phyloP scores from a whole-genome alignment of 306 rosid species.

The Mucuna pruriens region DNA sequence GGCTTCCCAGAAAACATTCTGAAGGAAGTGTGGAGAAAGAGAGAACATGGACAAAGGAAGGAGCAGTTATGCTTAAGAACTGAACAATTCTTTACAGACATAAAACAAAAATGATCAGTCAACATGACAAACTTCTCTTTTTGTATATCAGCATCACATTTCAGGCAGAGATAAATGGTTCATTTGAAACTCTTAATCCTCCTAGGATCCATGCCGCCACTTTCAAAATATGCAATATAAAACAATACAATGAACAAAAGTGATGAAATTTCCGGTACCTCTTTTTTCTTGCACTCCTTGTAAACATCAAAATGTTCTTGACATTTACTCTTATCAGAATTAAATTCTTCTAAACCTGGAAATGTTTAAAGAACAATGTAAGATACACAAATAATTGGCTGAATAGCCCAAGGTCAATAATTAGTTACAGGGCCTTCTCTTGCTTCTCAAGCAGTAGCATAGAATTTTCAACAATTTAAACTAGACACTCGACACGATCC shows the following conservation, averaged over 20 bases:
- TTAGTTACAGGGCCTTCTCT: neutral
- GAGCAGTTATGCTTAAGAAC: neutral
- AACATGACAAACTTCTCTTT: neutral
- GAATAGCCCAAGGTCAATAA: neutral
- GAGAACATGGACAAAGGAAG: constrained; percentile 11
- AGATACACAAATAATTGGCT: constrained; percentile 9
- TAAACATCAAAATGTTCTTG: constrained; percentile 88
- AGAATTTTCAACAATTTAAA: constrained; percentile 2
- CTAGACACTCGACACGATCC: neutral
- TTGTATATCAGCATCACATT: constrained; percentile 4
- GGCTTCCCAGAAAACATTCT: neutral
- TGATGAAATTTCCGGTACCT: constrained; percentile 58
- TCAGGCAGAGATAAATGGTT: constrained; percentile 17
- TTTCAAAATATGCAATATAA: constrained; percentile 19
- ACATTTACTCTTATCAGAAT: constrained; percentile 82
- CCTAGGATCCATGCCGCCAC: neutral
- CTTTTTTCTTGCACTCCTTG: constrained; percentile 97
- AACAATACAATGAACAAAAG: neutral
- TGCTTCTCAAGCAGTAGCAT: constrained; percentile 20
- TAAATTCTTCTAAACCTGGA: constrained; percentile 80
- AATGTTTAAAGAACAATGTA: neutral
- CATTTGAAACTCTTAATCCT: constrained; percentile 23
- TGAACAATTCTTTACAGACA: neutral
- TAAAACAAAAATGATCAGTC: neutral
- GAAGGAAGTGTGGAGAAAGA: neutral